Conservation (phyloP, 176 grass and related monocot species). For the Musa itinerans region DNA sequence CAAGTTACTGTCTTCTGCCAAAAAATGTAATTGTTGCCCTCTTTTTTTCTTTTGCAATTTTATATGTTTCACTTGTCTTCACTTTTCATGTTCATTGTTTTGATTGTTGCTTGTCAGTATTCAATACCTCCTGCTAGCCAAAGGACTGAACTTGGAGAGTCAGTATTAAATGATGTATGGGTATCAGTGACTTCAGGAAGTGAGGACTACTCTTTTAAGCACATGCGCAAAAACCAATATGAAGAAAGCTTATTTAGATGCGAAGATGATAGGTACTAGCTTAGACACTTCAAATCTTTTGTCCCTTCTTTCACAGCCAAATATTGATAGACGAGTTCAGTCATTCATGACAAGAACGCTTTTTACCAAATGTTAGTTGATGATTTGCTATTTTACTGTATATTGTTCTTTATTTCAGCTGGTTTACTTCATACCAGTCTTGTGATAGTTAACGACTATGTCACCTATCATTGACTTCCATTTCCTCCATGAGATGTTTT, state of each 20-base stretch:
- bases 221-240: slow-evolving; percentile 3
- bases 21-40: slow-evolving; percentile 57
- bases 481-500: slow-evolving; percentile 3
- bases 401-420: not conserved
- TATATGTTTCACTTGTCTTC: slow-evolving; percentile 12
- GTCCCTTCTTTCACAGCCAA: not conserved
- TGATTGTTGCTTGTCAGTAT: slow-evolving; percentile 39
- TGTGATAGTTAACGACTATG: no score
- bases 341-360: not conserved
- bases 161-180: slow-evolving; percentile 70
- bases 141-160: slow-evolving; percentile 26
- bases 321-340: not conserved
- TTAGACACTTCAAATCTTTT: not conserved
- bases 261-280: slow-evolving; percentile 4
- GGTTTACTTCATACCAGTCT: no score
- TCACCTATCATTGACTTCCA: not conserved
- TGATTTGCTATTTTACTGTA: not conserved
- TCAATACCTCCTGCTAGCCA: slow-evolving; percentile 73
- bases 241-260: slow-evolving; percentile 15
- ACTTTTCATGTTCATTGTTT: not conserved
- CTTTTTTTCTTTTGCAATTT: not conserved
- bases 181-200: slow-evolving; percentile 14
- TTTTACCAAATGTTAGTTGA: no score
- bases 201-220: slow-evolving; percentile 2
- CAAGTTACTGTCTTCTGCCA: slow-evolving; percentile 90